Evolutionary conservation across 345 rosid genomes (phyloP).

Genomic region (Crucihimalaya himalaica): DNA sequence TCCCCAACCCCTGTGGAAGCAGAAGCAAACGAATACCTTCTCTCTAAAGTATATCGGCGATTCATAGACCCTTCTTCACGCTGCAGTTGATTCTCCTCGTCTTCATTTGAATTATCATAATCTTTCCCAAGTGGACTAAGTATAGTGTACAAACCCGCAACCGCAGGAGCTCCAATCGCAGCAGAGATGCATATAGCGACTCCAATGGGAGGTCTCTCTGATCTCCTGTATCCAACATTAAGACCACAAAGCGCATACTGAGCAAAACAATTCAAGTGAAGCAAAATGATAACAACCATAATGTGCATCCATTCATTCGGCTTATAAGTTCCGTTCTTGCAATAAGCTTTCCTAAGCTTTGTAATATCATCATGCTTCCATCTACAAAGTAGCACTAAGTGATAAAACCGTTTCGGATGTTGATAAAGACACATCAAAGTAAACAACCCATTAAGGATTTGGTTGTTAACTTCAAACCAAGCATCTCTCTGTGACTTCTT

Average conservation of each 20-base stretch:
- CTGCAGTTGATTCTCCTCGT: slow-evolving; percentile 66
- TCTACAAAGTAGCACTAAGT: slow-evolving; percentile 78
- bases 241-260: slow-evolving; percentile 95
- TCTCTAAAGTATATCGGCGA: slow-evolving; percentile 48
- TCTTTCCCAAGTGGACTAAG: slow-evolving; percentile 90
- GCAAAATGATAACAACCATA: slow-evolving; percentile 76
- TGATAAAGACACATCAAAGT: slow-evolving; percentile 94
- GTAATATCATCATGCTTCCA: slow-evolving; percentile 70
- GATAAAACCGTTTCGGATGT: slow-evolving; percentile 87
- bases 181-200: slow-evolving; percentile 77
- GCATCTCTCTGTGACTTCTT: slow-evolving; percentile 68
- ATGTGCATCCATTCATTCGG: slow-evolving; percentile 92
- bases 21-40: slow-evolving; percentile 71
- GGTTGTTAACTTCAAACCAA: slow-evolving; percentile 96
- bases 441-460: slow-evolving; percentile 84
- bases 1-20: slow-evolving; percentile 34
- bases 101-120: slow-evolving; percentile 53
- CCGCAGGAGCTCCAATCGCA: slow-evolving; percentile 90
- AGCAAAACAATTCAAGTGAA: slow-evolving; percentile 89
- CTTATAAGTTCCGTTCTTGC: slow-evolving; percentile 85
- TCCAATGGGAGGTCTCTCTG: slow-evolving; percentile 79
- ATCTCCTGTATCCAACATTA: slow-evolving; percentile 79
- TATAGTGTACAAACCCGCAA: slow-evolving; percentile 76
- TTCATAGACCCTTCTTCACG: slow-evolving; percentile 37
- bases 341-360: slow-evolving; percentile 72